Percentiles rank a stretch among this genome's conserved stretches.
Evolutionary conservation across 2,329 filamentous ascomycete genomes (phyloP).

Genomic region (Helminthosporium solani): DNA sequence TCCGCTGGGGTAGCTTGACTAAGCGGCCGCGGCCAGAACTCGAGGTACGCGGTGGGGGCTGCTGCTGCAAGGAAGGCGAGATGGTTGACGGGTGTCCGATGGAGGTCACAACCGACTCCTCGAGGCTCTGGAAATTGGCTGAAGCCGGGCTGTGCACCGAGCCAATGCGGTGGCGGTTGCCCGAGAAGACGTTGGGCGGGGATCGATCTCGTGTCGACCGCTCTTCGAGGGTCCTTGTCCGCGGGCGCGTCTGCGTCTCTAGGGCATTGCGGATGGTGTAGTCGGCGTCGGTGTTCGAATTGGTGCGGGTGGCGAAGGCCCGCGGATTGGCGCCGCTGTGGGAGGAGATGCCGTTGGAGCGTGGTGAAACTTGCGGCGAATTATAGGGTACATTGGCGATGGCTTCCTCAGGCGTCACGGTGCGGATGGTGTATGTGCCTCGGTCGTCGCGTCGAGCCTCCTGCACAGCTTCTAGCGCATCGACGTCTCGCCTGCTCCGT

Average conservation of each 20-base stretch:
- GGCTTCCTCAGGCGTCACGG: slow-evolving; percentile 54
- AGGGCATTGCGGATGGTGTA: slow-evolving; percentile 30
- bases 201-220: slow-evolving; percentile 42
- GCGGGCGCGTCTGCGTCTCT: slow-evolving; percentile 56
- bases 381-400: slow-evolving; percentile 11
- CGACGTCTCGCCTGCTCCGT: slow-evolving; percentile 28
- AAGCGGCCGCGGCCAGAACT: slow-evolving; percentile 34
- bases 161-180: slow-evolving; percentile 65
- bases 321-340: slow-evolving; percentile 25
- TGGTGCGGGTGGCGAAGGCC: slow-evolving; percentile 31
- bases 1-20: slow-evolving; percentile 23
- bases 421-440: slow-evolving; percentile 52
- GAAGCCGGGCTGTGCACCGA: slow-evolving; percentile 67
- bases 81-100: slow-evolving; percentile 46
- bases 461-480: slow-evolving; percentile 21
- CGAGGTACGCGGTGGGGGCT: slow-evolving; percentile 30
- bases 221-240: slow-evolving; percentile 55
- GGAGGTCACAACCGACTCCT: slow-evolving; percentile 43
- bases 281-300: slow-evolving; percentile 33
- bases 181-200: slow-evolving; percentile 44
- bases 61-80: slow-evolving; percentile 30
- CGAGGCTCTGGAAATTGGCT: slow-evolving; percentile 50
- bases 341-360: slow-evolving; percentile 24
- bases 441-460: slow-evolving; percentile 26
- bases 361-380: slow-evolving; percentile 36